These are phyloP conservation scores for Nicotiana knightiana DNA, from an alignment of 257 asterid genomes.

Conservation along the genomic window DNA sequence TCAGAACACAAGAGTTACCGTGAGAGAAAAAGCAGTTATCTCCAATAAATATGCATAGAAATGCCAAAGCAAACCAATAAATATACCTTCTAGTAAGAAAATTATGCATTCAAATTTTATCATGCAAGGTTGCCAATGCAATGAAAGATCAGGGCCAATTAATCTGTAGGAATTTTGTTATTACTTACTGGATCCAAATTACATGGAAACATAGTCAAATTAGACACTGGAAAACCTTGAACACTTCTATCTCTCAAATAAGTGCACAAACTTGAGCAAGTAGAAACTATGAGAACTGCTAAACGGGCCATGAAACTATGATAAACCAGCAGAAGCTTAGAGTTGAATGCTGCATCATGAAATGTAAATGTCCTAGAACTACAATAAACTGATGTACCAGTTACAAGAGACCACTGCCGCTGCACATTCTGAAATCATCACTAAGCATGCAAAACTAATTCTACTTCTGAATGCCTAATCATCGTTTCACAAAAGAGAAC, in stretches of 20 bases:
- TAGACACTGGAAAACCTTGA: not conserved
- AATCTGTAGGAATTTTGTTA: not conserved
- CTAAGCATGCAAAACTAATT: not conserved
- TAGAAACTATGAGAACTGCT: not conserved
- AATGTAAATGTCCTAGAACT: not conserved
- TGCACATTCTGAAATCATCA: not conserved
- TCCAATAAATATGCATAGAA: not conserved
- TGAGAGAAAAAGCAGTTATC: not conserved
- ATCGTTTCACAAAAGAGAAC: not conserved
- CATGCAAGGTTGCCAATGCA: not conserved
- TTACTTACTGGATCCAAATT: not conserved
- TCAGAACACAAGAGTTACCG: not conserved
- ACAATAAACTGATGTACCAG: not conserved
- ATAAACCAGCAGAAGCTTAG: not conserved
- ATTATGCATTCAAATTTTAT: not conserved
- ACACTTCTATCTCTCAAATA: not conserved
- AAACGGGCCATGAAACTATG: not conserved
- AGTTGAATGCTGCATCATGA: not conserved
- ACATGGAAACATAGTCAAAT: not conserved
- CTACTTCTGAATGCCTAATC: not conserved
- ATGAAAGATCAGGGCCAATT: not conserved
- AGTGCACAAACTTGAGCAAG: not conserved
- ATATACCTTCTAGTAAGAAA: not conserved
- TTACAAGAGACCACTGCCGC: not conserved
- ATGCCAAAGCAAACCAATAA: not conserved